Percentiles rank a stretch among this genome's conserved stretches.
Evolutionary conservation across 1,284 basidiomycete species (phyloP).

Genomic region (Heliocybe sulcata): DNA sequence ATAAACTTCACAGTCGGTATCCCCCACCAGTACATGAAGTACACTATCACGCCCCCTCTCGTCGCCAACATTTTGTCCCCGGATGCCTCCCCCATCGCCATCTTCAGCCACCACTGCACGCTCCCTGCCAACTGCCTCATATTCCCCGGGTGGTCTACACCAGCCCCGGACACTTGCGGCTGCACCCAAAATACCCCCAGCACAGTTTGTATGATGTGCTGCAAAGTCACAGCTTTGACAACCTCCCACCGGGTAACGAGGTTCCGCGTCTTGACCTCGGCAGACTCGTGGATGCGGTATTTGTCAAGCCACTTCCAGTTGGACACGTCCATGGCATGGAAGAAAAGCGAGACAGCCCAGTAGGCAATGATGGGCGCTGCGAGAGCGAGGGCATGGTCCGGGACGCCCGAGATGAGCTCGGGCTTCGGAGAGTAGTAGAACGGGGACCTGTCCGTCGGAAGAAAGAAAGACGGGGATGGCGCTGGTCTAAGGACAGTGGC

Average conservation of each 20-base stretch:
- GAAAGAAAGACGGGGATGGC: background rate
- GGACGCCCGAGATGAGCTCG: constrained; percentile 50
- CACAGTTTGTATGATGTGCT: constrained; percentile 82
- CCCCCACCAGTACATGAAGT: constrained; percentile 92
- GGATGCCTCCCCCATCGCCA: constrained; percentile 28
- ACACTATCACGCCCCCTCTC: constrained; percentile 48
- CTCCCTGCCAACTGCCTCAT: constrained; percentile 33
- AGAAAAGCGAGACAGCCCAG: constrained; percentile 80
- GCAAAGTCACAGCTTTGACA: constrained; percentile 72
- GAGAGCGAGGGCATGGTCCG: constrained; percentile 74
- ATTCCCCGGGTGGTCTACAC: constrained; percentile 44
- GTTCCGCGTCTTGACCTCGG: constrained; percentile 76
- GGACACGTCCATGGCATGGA: constrained; percentile 75
- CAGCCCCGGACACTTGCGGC: constrained; percentile 32
- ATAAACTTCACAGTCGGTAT: constrained; percentile 76
- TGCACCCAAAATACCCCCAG: constrained; percentile 71
- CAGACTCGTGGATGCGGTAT: constrained; percentile 85
- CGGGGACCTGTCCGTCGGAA: constrained; percentile 21
- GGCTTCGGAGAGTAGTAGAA: constrained; percentile 58
- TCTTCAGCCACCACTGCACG: constrained; percentile 34
- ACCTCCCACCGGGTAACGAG: constrained; percentile 69
- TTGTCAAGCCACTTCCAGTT: constrained; percentile 76
- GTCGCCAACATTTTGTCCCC: constrained; percentile 24
- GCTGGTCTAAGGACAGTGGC: background rate
- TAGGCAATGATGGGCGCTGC: constrained; percentile 79